Base-by-base conservation (phyloP, 306 rosid species). In the Morella rubra region DNA sequence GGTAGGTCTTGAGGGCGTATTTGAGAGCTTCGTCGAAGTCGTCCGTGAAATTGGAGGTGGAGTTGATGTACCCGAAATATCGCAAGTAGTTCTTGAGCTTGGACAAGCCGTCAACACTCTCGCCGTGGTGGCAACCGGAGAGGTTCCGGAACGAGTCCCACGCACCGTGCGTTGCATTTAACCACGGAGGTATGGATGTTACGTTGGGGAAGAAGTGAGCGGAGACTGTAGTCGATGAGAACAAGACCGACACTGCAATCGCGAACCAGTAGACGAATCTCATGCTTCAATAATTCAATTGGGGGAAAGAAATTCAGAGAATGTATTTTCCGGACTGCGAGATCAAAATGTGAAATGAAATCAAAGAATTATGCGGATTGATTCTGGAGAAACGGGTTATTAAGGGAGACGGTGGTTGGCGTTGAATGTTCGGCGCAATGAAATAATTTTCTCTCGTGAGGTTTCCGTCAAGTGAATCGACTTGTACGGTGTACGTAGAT, bases 181-280 rank as follows among this genome's bases (percentile, higher is more conserved):
- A 51, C 86, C 71, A 70, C 0, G 82, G 10, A 0, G 96, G 97
- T 4, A 88, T 85, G 2, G 91, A 71, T 1, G 98, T 82, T 0
- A 77, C 41, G 54, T 94, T 86, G 44, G 96, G 98, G 85, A 89
- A 88, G 20, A 94, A 79, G 10, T 88, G 90, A 75, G 93, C 96
- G 2, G 93, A 84, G 47, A 80, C 80, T 0, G 86, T 79, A 76
- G 81, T 1, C 15, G 75, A 18, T 4, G 81, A 65, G 50, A 82
- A 15, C 51, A 61, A 81, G 37, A 77, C 72, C 9, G 15, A 76
- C 4, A 82, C 6, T 4, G 78, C 49, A 0, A 84, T 19, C 32
- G 53, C 7, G 1, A 77, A 72, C 66, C 86, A 19, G 19, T 58
- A 12, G n/a, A 20, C 50, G 16, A 78, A 41, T 42, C 4, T 80